A percentile compares a stretch with the other conserved stretches of the same genome.
These are phyloP conservation scores for Zopfia rhizophila DNA, from an alignment of 2,329 filamentous ascomycete genomes.

Conservation along the genomic window DNA sequence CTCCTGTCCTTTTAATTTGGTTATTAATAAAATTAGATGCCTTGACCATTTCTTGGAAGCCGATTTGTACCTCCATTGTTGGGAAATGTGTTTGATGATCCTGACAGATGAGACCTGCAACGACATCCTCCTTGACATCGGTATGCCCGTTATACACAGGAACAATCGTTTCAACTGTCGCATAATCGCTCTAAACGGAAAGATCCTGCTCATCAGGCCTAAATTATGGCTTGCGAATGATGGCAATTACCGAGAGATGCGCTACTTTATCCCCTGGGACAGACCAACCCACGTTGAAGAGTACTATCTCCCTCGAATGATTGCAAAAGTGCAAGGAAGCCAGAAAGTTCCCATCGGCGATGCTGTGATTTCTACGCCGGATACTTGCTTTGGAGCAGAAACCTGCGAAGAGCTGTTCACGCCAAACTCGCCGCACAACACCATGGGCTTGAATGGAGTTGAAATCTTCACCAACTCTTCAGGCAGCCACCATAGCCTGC, in stretches of 20 bases:
- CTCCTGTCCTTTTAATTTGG: too few relatives aligned
- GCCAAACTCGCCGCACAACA: slow-evolving; percentile 62
- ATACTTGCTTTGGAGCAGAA: slow-evolving; percentile 72
- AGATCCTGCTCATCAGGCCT: slow-evolving; percentile 76
- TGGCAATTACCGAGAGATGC: slow-evolving; percentile 64
- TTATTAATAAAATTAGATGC: too few relatives aligned
- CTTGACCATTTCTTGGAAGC: slow-evolving; percentile 70
- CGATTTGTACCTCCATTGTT: slow-evolving; percentile 50
- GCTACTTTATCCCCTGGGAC: slow-evolving; percentile 49
- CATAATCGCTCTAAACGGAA: slow-evolving; percentile 71
- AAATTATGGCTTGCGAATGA: slow-evolving; percentile 78
- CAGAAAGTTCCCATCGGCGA: slow-evolving; percentile 74
- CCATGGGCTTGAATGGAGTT: slow-evolving; percentile 73
- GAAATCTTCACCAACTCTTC: slow-evolving; percentile 76
- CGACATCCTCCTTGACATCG: slow-evolving; percentile 66
- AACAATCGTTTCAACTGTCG: slow-evolving; percentile 72
- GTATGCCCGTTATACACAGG: slow-evolving; percentile 68
- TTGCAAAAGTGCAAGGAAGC: slow-evolving; percentile 67
- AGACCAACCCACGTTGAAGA: slow-evolving; percentile 68
- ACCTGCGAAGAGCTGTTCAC: slow-evolving; percentile 67
- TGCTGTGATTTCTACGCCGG: slow-evolving; percentile 68
- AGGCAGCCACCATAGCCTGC: slow-evolving; percentile 73
- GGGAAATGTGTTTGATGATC: slow-evolving; percentile 71
- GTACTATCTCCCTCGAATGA: slow-evolving; percentile 70
- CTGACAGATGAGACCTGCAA: slow-evolving; percentile 68